Base-by-base conservation (phyloP, 768 basidiomycete genomes). In the Galerina marginata region DNA sequence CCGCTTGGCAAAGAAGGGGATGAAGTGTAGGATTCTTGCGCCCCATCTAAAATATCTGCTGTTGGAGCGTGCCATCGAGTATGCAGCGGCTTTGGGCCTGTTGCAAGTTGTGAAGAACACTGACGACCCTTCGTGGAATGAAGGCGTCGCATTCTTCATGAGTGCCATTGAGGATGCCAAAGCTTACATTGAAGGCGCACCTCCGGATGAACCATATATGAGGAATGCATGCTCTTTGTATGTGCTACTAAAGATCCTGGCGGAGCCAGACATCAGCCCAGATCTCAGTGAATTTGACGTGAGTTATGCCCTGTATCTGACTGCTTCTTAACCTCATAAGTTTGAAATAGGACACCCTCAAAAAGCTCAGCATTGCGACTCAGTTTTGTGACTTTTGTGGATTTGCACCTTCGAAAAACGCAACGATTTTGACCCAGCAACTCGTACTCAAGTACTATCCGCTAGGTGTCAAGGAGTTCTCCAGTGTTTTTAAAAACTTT, bases 131-230 rank as follows among this genome's bases (percentile, higher is more conserved):
- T 81, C 80, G 52, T 84, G 82, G 80, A 82, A 85, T 14, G 83
- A 87, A 63, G 88, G 86, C 0, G 78, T 85, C 43, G 86, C 87
- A 1, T 85, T 87, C 62, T 65, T 90, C 58, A 81, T 75, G 64
- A 86, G 83, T 47, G 86, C 89, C 0, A 68, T 82, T 62, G 86
- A 88, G 36, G 87, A 89, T 63, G 78, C 87, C 15, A 85, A 84
- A 64, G 71, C 72, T 1, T 90, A 83, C 67, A 75, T 87, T 2
- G 71, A 74, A 0, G 72, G 83, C 47, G 86, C 87, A 0, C 86
- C 88, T 0, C 88, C 87, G 0, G 88, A 89, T 65, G 82, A 83
- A 46, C 75, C 85, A 12, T 78, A 87, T 64, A 83, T 86, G 80
- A 82, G 82, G 73, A 82, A 79, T 39, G 81, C 88, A 4, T 66